Base-by-base conservation (phyloP, 441 rosid species). In the Aleurites moluccanus region DNA sequence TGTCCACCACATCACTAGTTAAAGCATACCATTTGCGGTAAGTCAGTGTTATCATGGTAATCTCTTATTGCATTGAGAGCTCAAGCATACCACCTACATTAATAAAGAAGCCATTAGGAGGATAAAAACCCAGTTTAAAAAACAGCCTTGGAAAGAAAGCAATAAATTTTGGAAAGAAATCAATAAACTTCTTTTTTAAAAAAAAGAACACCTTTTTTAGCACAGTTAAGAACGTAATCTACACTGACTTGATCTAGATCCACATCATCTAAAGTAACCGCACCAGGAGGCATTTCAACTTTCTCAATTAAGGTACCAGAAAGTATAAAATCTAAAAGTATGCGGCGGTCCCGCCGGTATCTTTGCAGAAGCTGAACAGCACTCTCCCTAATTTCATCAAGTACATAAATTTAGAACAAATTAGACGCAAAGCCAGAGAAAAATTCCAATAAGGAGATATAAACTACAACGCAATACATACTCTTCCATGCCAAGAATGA, bases 181-280 rank as follows among this genome's bases (percentile, higher is more conserved):
- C n/a, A 6, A 38, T 33, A 33, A 33, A 1, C 4, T 33, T 33
- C 4, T 5, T 33, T 1, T n/a, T n/a, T n/a, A n/a, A n/a, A n/a
- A n/a, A 38, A 35, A 35, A 35, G 6, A 4, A 52, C 69, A 96
- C 99, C 99, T 89, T 87, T 91, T 82, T 91, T 91, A 79, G 92
- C 93, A 74, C 98, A 92, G 78, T 83, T 85, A 57, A 96, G 96
- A 73, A 92, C 98, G 79, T 84, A 87, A 85, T 96, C 99, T 25
- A 92, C 94, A 84, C 99, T 93, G 83, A 96, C 97, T 96, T 93
- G 98, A 80, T 96, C 98, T 42, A 96, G 89, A 90, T 96, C 98
- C 62, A 96, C 98, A 73, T 96, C 99, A 80, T 93, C 99, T 2
- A 96, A 84, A 44, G 97, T 90, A 55, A 93, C 96, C 1, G 99